phyloP scores from a whole-genome alignment of 1,139 yeast genomes.

The Geotrichum cucujoidarum region DNA sequence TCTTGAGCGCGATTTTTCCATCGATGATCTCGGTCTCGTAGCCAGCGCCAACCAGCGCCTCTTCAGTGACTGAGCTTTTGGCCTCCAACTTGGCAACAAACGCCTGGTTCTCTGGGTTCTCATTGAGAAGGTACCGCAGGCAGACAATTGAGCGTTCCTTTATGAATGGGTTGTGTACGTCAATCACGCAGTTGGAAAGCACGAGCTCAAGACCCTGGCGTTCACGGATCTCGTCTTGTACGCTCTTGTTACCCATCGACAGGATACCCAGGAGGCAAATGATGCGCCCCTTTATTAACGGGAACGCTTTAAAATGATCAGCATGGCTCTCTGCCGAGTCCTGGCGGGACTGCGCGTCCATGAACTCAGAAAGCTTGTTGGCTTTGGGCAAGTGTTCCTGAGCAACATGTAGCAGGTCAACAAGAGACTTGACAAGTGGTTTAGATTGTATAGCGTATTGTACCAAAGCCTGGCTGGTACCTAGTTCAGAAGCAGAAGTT shows the following conservation, averaged over 20 bases:
- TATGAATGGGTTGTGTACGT: constrained; percentile 79
- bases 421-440: constrained; percentile 17
- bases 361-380: constrained; percentile 26
- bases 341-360: constrained; percentile 1
- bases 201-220: constrained; percentile 66
- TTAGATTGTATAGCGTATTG: constrained; percentile 8
- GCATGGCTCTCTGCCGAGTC: constrained; percentile 5
- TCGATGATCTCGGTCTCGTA: constrained; percentile 52
- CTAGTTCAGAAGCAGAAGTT: constrained; percentile 13
- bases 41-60: constrained; percentile 52
- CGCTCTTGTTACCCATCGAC: constrained; percentile 43
- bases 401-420: constrained; percentile 26
- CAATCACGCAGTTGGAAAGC: constrained; percentile 78
- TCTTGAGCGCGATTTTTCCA: constrained; percentile 48
- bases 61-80: constrained; percentile 46
- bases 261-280: constrained; percentile 36
- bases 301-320: constrained; percentile 27
- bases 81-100: constrained; percentile 67
- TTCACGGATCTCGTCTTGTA: constrained; percentile 65
- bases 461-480: constrained; percentile 4
- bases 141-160: constrained; percentile 82
- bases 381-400: constrained; percentile 28
- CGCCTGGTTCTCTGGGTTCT: constrained; percentile 63
- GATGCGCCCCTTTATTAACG: constrained; percentile 31
- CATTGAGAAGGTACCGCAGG: constrained; percentile 58